phyloP scores from a whole-genome alignment of 2,329 filamentous ascomycete species.

The Juglanconis sp. region DNA sequence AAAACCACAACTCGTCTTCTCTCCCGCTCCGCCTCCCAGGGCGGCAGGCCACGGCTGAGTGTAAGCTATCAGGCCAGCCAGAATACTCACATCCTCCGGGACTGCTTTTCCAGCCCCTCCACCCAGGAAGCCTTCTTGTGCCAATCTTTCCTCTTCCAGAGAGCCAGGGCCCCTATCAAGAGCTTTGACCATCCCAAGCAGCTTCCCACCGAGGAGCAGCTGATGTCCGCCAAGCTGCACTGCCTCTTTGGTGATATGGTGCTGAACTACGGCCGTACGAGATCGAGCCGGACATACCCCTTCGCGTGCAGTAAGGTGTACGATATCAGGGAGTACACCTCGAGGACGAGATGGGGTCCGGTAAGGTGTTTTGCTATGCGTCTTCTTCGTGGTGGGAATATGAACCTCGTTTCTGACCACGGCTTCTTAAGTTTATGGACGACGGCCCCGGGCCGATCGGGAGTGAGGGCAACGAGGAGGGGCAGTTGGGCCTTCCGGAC shows the following conservation, averaged over 20 bases:
- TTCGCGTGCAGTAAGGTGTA: conserved; percentile 70
- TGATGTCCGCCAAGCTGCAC: conserved; percentile 69
- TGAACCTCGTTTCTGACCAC: background rate
- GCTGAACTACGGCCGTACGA: conserved; percentile 33
- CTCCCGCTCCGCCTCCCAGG: conserved; percentile 37
- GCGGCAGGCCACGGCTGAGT: conserved; percentile 28
- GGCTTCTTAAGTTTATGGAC: conserved; percentile 46
- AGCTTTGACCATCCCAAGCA: conserved; percentile 12
- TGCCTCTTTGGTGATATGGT: conserved; percentile 64
- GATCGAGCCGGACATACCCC: conserved; percentile 45
- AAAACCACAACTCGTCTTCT: conserved; percentile 44
- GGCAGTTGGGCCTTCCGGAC: background rate
- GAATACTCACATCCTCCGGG: conserved; percentile 42
- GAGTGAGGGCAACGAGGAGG: background rate
- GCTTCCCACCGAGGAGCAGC: conserved; percentile 44
- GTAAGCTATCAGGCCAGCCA: conserved; percentile 43
- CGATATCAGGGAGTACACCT: conserved; percentile 66
- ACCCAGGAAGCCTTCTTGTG: conserved; percentile 61
- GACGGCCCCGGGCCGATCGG: conserved; percentile 45
- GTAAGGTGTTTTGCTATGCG: background rate
- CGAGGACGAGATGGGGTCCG: conserved; percentile 64
- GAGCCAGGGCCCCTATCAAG: conserved; percentile 40
- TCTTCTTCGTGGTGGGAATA: background rate
- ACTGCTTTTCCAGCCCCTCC: conserved; percentile 41
- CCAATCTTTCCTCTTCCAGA: conserved; percentile 60